phyloP scores from a whole-genome alignment of 176 grass and related monocot species.

The Cymbopogon citratus region DNA sequence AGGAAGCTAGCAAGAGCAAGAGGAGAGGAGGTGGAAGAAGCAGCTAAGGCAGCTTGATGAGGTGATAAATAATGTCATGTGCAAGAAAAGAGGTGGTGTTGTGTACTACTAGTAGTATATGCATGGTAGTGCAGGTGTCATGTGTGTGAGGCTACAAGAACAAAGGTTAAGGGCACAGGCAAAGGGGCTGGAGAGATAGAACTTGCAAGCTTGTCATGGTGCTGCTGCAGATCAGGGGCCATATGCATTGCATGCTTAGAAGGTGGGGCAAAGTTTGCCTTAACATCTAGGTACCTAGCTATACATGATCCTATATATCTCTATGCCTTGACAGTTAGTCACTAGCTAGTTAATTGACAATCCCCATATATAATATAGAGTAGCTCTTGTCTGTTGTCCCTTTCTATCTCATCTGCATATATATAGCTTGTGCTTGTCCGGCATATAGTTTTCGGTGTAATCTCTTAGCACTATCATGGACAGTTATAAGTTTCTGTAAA shows the following conservation, averaged over 20 bases:
- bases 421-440: background rate
- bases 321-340: background rate
- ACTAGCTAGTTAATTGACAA: background rate
- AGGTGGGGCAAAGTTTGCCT: conserved; percentile 22
- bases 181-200: conserved; percentile 1
- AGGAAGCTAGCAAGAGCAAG: conserved; percentile 11
- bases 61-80: background rate
- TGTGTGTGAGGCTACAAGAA: background rate
- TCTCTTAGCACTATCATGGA: background rate
- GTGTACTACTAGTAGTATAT: background rate
- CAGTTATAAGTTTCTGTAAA: conserved; percentile 17
- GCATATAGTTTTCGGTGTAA: background rate
- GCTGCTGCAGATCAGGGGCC: background rate
- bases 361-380: background rate
- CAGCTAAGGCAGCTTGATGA: background rate
- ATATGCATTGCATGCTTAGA: conserved; percentile 16
- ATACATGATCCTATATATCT: background rate
- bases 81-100: background rate
- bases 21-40: background rate
- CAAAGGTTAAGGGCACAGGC: background rate
- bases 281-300: background rate
- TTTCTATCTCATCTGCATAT: background rate
- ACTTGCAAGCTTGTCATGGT: conserved; percentile 17
- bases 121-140: background rate
- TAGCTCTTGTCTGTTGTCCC: background rate